These are phyloP conservation scores for Lactifluus echinatus DNA, from an alignment of 768 basidiomycete genomes.

Conservation along the genomic window DNA sequence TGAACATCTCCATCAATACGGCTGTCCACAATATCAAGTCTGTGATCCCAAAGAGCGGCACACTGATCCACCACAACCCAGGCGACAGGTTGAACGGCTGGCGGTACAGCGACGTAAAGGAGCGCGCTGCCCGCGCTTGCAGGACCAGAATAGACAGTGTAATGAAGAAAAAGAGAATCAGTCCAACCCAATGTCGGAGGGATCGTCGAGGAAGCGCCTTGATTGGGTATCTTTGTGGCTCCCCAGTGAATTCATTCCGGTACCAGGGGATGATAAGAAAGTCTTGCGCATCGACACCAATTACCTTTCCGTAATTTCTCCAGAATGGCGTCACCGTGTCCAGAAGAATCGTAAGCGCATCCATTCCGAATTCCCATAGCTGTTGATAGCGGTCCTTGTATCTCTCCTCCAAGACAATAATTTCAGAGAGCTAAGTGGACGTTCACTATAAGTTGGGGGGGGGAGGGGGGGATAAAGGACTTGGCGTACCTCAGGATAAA, in stretches of 20 bases:
- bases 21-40: slow-evolving; percentile 63
- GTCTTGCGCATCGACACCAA: slow-evolving; percentile 70
- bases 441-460: not conserved
- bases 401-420: slow-evolving; percentile 65
- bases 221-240: slow-evolving; percentile 58
- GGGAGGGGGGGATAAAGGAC: too few species aligned
- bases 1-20: slow-evolving; percentile 46
- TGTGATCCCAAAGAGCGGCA: slow-evolving; percentile 56
- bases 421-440: slow-evolving; percentile 49
- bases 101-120: slow-evolving; percentile 44
- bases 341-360: slow-evolving; percentile 63
- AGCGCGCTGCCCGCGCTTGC: slow-evolving; percentile 50
- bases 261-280: slow-evolving; percentile 79
- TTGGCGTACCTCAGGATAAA: slow-evolving; percentile 62
- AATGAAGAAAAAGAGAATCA: slow-evolving; percentile 42
- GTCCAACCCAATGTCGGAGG: slow-evolving; percentile 56
- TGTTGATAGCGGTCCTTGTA: slow-evolving; percentile 76
- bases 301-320: slow-evolving; percentile 75
- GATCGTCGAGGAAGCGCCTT: slow-evolving; percentile 51
- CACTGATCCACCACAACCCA: slow-evolving; percentile 51
- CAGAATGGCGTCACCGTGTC: slow-evolving; percentile 75
- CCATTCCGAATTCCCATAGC: slow-evolving; percentile 75
- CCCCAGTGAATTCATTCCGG: slow-evolving; percentile 77
- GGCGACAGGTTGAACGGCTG: slow-evolving; percentile 51
- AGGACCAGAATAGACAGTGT: slow-evolving; percentile 44